Evolutionary conservation across 2,329 filamentous ascomycete genomes (phyloP), one percentile per base, ranked within the genome.

Genomic region (Claviceps humidiphila): DNA sequence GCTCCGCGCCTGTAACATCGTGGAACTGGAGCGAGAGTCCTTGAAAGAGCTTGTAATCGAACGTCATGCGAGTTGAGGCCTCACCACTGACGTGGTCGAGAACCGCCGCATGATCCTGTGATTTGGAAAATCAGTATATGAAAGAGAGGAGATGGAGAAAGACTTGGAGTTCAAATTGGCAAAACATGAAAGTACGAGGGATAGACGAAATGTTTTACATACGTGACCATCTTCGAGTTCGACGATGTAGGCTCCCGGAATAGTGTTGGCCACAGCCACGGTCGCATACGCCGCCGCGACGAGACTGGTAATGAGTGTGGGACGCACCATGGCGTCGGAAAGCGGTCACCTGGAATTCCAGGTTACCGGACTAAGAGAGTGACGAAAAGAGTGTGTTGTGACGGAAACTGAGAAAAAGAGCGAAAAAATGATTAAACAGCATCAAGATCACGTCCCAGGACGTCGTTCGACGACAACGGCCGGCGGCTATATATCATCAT

Each of bases 1-100:
- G 62, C 37, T 73, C 71, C 26, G 74, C 70, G 24, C 67, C 69
- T 17, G 68, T 61, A 49, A 69, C 47, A 53, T 78, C 69, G 51
- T 73, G 67, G 60, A 80, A 71, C 58, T 75, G 68, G 53, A 80
- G 70, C 2, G 77, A 78, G 1, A 69, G 70, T 51, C 76, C 77
- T 57, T 72, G 75, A 69, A 80, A 80, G 20, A 78, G 66, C 57
- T 70, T 66, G 59, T 71, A 74, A 56, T 74, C 65, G 53, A 77
- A 67, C 48, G 72, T 68, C 68, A 74, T 70, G 51, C 72, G 72
- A 43, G 69, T 69, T 30, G 64, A 61, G 44, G 71, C 72, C n/a
- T 63, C 38, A 22, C 16, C 39, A 17, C 47, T 38, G 41, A 56
- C 30, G 20, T 44, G 38, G 9, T 54, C 40, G 37, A 48, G 42